These are phyloP conservation scores for Claviceps sorghi DNA, from an alignment of 2,329 filamentous ascomycete genomes.

Conservation along the genomic window DNA sequence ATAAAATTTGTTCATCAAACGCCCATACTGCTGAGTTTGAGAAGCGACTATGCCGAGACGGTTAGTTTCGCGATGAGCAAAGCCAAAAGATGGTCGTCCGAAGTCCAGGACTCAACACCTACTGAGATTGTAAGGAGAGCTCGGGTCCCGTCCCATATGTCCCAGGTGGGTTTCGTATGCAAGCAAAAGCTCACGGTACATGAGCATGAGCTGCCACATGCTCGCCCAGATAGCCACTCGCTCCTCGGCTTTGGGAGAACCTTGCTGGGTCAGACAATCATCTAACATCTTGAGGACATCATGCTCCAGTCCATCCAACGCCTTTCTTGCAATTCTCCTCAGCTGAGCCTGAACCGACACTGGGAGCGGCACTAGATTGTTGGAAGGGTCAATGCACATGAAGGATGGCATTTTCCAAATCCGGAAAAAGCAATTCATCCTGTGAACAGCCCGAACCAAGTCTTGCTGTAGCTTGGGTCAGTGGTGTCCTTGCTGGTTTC, in stretches of 20 bases:
- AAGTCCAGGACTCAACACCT: not conserved
- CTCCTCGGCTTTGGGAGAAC: slow-evolving; percentile 23
- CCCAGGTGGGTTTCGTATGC: slow-evolving; percentile 17
- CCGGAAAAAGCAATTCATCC: slow-evolving; percentile 34
- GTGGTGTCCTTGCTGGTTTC: not conserved
- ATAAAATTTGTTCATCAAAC: slow-evolving; percentile 20
- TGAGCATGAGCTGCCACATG: slow-evolving; percentile 34
- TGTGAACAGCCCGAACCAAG: slow-evolving; percentile 28
- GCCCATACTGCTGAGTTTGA: slow-evolving; percentile 12
- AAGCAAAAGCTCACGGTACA: slow-evolving; percentile 29
- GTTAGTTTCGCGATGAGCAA: not conserved
- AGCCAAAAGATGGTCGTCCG: not conserved
- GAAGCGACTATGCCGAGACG: slow-evolving; percentile 6
- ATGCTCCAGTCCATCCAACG: slow-evolving; percentile 22
- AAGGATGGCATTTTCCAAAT: slow-evolving; percentile 32
- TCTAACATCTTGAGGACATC: slow-evolving; percentile 27
- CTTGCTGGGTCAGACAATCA: slow-evolving; percentile 23
- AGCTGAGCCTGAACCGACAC: slow-evolving; percentile 27
- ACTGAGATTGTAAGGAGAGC: slow-evolving; percentile 11
- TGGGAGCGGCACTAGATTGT: slow-evolving; percentile 22
- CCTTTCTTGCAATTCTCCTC: slow-evolving; percentile 24
- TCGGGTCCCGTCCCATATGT: slow-evolving; percentile 10
- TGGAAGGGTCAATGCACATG: slow-evolving; percentile 24
- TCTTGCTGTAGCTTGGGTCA: slow-evolving; percentile 21
- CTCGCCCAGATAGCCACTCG: slow-evolving; percentile 32